Evolutionary conservation across 805 yeast species (phyloP), one percentile per base, ranked within the genome.

Genomic region (Candida palmyrensis): DNA sequence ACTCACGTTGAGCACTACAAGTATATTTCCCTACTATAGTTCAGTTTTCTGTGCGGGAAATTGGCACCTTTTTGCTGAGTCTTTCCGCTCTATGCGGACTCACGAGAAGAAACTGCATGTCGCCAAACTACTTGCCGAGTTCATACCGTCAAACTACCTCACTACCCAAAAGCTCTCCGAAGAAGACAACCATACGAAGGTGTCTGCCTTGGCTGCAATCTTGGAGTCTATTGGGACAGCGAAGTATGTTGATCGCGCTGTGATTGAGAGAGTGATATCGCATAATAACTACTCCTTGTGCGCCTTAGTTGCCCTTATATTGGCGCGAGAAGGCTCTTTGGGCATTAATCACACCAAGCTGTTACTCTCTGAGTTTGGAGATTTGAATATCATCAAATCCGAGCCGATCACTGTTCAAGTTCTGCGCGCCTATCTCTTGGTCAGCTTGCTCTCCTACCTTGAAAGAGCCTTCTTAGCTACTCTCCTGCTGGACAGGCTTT

Each of bases 401-500:
- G 65, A 67, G 6, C 58, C 79, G 0, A 47, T 66, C 1, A 37
- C 49, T 0, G 29, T 46, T 2, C 90, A 82, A 48, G 70, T 63
- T 20, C 47, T 52, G 2, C 52, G 73, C 22, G 73, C 88, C 0
- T 68, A 62, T 25, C 51, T 73, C 4, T 47, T 80, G 2, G 45
- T 77, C 4, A 41, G 71, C 24, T 27, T 71, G 26, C 18, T 64
- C 12, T 37, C 44, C 1, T 46, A 53, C 10, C 26, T 53, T 0
- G 40, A 49, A 2, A 40, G 46, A 1, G 44, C 40, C 0, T 42
- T 51, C 14, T 39, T 67, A 0, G 28, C 34, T 7, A 43, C 38
- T 1, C 15, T 77, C 2, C 49, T 75, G 3, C 50, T 46, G 9
- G 55, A 66, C 6, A 34, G 55, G 2, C 33, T 33, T 0, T 79